Conservation (phyloP, 1,284 basidiomycete species). For the Cutaneotrichosporon cyanovorans region DNA sequence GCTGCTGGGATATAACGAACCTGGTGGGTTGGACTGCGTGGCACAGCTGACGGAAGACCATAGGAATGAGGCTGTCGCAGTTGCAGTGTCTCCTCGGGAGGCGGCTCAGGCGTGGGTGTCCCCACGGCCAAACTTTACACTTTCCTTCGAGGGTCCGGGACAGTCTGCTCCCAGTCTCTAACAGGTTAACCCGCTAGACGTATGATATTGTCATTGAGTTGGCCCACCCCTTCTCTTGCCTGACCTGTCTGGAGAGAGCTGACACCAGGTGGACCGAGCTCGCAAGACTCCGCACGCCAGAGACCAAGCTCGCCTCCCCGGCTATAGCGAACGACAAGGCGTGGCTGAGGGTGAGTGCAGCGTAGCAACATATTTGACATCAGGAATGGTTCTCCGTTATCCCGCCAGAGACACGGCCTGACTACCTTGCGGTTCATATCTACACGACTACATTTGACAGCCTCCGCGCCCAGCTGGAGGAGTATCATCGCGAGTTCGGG, state of each 20-base stretch:
- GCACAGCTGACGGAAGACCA: not conserved
- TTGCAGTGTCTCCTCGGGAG: not conserved
- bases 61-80: slow-evolving; percentile 18
- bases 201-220: too few relatives aligned
- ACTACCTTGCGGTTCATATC: slow-evolving; percentile 35
- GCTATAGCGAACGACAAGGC: slow-evolving; percentile 28
- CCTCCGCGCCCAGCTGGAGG: slow-evolving; percentile 25
- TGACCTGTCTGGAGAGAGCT: not conserved
- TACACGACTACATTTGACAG: slow-evolving; percentile 41
- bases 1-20: slow-evolving; percentile 41
- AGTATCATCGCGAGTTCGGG: slow-evolving; percentile 18
- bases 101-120: not conserved
- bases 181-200: too few relatives aligned
- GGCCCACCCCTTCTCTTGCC: too few relatives aligned
- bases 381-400: slow-evolving; percentile 24
- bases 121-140: too few relatives aligned
- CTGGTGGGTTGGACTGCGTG: slow-evolving; percentile 21
- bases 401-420: slow-evolving; percentile 22
- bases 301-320: slow-evolving; percentile 32
- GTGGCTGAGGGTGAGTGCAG: slow-evolving; percentile 32
- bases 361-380: not conserved
- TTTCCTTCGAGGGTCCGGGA: too few relatives aligned
- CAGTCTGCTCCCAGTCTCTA: too few relatives aligned
- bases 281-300: slow-evolving; percentile 21
- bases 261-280: slow-evolving; percentile 28